A percentile compares a stretch with the other conserved stretches of the same genome.
Conservation (phyloP, 345 rosid species). For the Linum usitatissimum region DNA sequence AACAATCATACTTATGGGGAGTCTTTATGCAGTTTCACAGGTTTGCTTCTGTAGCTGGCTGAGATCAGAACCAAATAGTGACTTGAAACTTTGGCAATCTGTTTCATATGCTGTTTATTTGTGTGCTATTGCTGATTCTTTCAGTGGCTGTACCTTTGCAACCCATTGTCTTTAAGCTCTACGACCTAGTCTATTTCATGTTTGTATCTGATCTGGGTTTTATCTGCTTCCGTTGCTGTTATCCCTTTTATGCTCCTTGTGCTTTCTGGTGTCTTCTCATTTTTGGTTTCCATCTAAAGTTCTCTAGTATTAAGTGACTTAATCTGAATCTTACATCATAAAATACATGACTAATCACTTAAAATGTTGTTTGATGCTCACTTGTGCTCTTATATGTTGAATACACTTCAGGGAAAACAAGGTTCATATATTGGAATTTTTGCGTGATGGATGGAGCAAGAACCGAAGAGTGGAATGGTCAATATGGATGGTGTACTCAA, state of each 20-base stretch:
- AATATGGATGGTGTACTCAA: constrained; percentile 92
- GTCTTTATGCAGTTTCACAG: constrained; percentile 78
- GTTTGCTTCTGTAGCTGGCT: constrained; percentile 25
- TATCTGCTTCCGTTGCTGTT: too few species aligned
- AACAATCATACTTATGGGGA: constrained; percentile 62
- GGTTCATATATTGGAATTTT: constrained; percentile 47
- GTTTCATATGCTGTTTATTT: background rate
- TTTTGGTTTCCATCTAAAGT: background rate
- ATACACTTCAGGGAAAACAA: constrained; percentile 49
- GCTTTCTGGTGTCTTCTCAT: background rate
- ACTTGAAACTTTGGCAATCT: background rate
- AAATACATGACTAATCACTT: background rate
- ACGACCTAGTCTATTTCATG: too few species aligned
- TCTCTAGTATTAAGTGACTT: background rate
- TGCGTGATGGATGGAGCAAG: constrained; percentile 60
- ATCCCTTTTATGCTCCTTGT: background rate
- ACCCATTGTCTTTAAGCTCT: too few species aligned
- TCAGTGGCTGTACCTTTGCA: too few species aligned
- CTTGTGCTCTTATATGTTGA: background rate
- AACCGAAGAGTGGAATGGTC: constrained; percentile 97
- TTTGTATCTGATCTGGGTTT: too few species aligned
- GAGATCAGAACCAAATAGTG: background rate
- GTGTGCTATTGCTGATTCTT: background rate
- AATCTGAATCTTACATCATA: background rate
- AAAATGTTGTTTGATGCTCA: background rate